These are phyloP conservation scores for Trichoderma sp. DNA, from an alignment of 2,329 filamentous ascomycete genomes.

Conservation along the genomic window DNA sequence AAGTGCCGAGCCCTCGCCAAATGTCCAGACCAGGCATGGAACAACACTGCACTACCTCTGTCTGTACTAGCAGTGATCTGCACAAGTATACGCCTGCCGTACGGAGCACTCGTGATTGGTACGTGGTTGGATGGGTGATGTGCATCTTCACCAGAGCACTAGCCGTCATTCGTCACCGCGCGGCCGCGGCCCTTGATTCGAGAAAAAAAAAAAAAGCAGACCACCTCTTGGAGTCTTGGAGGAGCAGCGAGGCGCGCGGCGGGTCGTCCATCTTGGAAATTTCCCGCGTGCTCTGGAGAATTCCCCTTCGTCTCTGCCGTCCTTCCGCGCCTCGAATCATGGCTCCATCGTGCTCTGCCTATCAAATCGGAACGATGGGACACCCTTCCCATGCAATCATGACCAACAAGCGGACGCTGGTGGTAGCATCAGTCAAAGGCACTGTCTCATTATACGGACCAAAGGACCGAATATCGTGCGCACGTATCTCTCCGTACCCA, in stretches of 20 bases:
- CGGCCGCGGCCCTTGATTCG: background rate
- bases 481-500: slow-evolving; percentile 6
- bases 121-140: background rate
- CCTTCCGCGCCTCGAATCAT: background rate
- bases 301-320: background rate
- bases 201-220: too few species aligned
- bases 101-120: background rate
- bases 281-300: background rate
- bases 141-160: background rate
- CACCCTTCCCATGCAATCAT: background rate
- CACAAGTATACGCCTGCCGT: background rate
- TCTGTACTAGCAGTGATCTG: background rate
- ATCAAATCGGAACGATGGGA: background rate
- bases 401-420: background rate
- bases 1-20: slow-evolving; percentile 9
- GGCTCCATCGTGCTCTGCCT: background rate
- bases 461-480: slow-evolving; percentile 16
- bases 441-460: background rate
- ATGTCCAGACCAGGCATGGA: background rate
- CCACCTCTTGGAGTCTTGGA: background rate
- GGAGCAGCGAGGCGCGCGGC: background rate
- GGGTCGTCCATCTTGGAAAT: background rate
- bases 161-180: background rate
- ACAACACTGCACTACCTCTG: background rate
- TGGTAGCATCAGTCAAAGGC: background rate